These are phyloP conservation scores for Strigomonas oncopelti DNA, from an alignment of 208 protist genomes.

Conservation along the genomic window DNA sequence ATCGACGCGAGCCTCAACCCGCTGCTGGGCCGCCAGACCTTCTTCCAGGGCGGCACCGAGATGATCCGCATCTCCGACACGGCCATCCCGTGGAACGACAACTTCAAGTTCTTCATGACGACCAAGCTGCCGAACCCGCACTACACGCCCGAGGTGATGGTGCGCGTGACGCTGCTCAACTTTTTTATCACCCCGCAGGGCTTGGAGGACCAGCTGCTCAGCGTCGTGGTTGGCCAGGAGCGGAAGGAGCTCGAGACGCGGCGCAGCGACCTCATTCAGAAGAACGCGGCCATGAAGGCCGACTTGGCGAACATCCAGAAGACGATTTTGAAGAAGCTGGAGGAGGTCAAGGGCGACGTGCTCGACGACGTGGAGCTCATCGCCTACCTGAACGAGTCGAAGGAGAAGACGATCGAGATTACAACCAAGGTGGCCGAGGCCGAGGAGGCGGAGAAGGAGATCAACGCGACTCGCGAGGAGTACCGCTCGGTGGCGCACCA, in stretches of 20 bases:
- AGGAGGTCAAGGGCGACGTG: conserved; percentile 93
- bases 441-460: conserved; percentile 94
- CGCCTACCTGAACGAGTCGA: conserved; percentile 93
- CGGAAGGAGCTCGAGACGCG: conserved; percentile 95
- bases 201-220: conserved; percentile 98
- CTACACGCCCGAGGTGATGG: conserved; percentile 96
- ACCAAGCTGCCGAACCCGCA: conserved; percentile 97
- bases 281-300: conserved; percentile 95
- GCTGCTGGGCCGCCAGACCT: conserved; percentile 92
- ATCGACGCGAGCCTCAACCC: conserved; percentile 96
- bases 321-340: conserved; percentile 95
- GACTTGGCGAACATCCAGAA: conserved; percentile 95
- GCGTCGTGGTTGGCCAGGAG: conserved; percentile 96
- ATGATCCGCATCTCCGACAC: conserved; percentile 97
- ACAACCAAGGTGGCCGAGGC: conserved; percentile 92
- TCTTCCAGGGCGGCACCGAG: conserved; percentile 89
- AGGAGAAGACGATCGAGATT: conserved; percentile 93
- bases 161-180: conserved; percentile 98
- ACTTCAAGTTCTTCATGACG: conserved; percentile 99
- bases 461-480: conserved; percentile 94
- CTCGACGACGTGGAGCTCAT: conserved; percentile 98
- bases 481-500: conserved; percentile 95
- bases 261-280: conserved; percentile 93
- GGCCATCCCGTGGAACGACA: conserved; percentile 92
- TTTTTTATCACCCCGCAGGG: conserved; percentile 98